Evolutionary conservation across 2,329 filamentous ascomycete genomes (phyloP).

Genomic region (Beauveria sp.): DNA sequence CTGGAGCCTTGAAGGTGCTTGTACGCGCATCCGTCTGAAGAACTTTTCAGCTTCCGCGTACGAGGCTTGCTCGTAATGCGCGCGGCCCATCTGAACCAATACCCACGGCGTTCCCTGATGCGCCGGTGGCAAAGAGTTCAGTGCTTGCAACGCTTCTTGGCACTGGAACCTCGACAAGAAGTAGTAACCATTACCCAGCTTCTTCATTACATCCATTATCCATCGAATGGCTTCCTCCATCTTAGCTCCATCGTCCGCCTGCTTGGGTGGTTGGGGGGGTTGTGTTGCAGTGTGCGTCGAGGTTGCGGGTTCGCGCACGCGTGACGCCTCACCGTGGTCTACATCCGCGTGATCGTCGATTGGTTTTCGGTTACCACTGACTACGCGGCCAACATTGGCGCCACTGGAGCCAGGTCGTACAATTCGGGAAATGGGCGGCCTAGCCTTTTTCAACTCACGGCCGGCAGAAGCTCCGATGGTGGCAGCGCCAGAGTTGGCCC

Average conservation of each 20-base stretch:
- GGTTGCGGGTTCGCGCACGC: constrained; percentile 37
- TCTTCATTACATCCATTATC: constrained; percentile 73
- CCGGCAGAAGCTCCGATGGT: constrained; percentile 50
- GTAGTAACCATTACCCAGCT: constrained; percentile 74
- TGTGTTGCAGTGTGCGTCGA: constrained; percentile 34
- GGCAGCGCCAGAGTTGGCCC: constrained; percentile 50
- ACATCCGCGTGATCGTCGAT: constrained; percentile 59
- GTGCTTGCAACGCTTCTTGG: constrained; percentile 66
- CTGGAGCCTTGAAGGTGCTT: constrained; percentile 75
- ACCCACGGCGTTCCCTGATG: constrained; percentile 94
- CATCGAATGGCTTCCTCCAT: constrained; percentile 69
- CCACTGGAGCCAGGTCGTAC: constrained; percentile 58
- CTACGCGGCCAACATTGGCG: constrained; percentile 73
- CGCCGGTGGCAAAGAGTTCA: constrained; percentile 59
- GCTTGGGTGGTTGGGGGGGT: background rate
- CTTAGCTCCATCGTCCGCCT: constrained; percentile 45
- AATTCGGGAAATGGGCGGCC: constrained; percentile 60
- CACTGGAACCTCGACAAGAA: constrained; percentile 73
- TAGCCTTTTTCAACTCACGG: constrained; percentile 76
- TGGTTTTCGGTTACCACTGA: constrained; percentile 84
- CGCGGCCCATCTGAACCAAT: constrained; percentile 80
- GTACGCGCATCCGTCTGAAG: constrained; percentile 69
- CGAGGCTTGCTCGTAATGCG: constrained; percentile 82
- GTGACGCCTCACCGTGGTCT: constrained; percentile 55
- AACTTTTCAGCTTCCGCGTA: constrained; percentile 83